phyloP scores from a whole-genome alignment of 176 grass and related monocot genomes.

The Oryza longistaminata region DNA sequence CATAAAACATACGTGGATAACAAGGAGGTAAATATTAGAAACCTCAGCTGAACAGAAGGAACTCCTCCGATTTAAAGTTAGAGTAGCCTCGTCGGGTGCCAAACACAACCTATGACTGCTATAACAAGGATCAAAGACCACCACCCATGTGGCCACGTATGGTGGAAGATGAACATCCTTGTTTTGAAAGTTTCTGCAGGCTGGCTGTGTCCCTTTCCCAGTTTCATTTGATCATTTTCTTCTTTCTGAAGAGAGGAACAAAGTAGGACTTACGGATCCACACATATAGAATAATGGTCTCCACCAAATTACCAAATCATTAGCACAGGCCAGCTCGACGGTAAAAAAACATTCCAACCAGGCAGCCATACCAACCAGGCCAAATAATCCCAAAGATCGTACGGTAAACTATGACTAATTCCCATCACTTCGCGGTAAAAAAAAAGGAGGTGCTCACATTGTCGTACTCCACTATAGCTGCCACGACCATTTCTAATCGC shows the following conservation, averaged over 20 bases:
- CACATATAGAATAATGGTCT: not conserved
- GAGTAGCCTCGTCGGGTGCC: no score
- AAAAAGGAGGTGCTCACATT: not conserved
- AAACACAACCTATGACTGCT: no score
- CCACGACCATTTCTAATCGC: no score
- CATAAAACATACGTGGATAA: no score
- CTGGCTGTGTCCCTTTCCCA: not conserved
- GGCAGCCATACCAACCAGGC: not conserved
- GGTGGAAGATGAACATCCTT: not conserved
- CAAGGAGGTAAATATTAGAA: no score
- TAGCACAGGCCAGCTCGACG: not conserved
- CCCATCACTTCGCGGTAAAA: not conserved
- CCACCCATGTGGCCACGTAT: no score
- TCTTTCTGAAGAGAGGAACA: not conserved
- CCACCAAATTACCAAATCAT: not conserved
- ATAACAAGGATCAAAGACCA: no score
- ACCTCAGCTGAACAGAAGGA: no score
- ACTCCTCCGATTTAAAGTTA: no score
- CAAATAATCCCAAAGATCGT: not conserved
- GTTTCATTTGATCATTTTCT: not conserved
- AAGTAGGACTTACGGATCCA: not conserved
- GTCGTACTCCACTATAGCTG: not conserved
- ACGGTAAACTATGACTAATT: conserved; percentile 7
- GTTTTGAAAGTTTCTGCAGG: not conserved
- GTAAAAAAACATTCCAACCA: not conserved